Evolutionary conservation across 352 stramenopile species (phyloP).

Genomic region (Phytophthora melonis): DNA sequence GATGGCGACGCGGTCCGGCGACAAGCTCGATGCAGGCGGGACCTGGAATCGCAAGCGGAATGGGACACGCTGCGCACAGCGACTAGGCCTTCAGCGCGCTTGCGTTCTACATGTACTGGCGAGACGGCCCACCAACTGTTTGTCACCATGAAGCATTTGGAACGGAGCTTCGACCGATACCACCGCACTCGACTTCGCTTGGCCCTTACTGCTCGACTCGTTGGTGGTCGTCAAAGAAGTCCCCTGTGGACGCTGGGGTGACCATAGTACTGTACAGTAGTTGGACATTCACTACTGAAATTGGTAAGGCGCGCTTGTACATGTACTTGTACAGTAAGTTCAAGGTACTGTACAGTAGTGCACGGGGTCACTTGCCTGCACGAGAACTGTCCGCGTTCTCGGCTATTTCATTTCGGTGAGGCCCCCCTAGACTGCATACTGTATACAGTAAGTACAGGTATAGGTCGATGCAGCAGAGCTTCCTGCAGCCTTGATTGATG

Average conservation of each 20-base stretch:
- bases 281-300: neutral
- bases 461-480: neutral
- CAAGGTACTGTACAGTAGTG: neutral
- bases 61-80: slow-evolving; percentile 3
- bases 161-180: neutral
- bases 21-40: neutral
- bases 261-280: too few relatives aligned
- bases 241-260: neutral
- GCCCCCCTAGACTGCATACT: neutral
- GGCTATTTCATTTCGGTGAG: neutral
- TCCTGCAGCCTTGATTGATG: slow-evolving; percentile 1
- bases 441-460: too few relatives aligned
- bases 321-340: too few relatives aligned
- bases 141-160: neutral
- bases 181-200: too few relatives aligned
- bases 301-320: too few relatives aligned
- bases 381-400: neutral
- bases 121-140: neutral
- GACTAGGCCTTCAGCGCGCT: neutral
- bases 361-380: neutral
- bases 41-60: neutral
- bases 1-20: neutral
- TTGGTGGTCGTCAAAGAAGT: neutral
- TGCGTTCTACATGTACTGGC: neutral
- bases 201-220: too few relatives aligned